Percentiles rank a stretch among this genome's conserved stretches.
phyloP scores from a whole-genome alignment of 139 green algal genomes.

The Penium margaritaceum region DNA sequence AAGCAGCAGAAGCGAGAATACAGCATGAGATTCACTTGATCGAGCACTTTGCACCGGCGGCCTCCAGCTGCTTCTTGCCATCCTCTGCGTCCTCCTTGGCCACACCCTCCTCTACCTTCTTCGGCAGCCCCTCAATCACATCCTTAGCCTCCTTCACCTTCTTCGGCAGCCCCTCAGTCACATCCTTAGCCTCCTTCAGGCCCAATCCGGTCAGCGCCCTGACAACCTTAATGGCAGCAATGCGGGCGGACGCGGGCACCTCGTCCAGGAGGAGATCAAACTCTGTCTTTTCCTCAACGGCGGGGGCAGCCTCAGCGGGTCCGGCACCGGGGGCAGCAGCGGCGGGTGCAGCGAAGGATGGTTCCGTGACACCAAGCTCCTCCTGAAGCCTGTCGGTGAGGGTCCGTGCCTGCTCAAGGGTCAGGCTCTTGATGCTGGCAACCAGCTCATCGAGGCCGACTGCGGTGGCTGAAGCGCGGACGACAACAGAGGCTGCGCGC shows the following conservation, averaged over 20 bases:
- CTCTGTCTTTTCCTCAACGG: slow-evolving; percentile 39
- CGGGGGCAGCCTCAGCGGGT: slow-evolving; percentile 9
- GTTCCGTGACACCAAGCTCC: slow-evolving; percentile 28
- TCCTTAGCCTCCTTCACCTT: slow-evolving; percentile 69
- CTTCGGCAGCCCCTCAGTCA: too few species aligned
- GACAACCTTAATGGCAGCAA: slow-evolving; percentile 40
- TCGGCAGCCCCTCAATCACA: slow-evolving; percentile 56
- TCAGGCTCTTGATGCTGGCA: slow-evolving; percentile 25
- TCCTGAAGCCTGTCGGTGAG: slow-evolving; percentile 34
- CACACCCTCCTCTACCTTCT: slow-evolving; percentile 52
- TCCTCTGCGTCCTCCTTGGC: slow-evolving; percentile 47
- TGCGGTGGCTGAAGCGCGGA: not conserved
- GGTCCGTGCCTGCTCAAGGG: slow-evolving; percentile 1
- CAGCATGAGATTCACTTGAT: slow-evolving; percentile 16
- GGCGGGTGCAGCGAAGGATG: slow-evolving; percentile 20
- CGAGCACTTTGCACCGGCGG: slow-evolving; percentile 19
- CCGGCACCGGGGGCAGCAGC: slow-evolving; percentile 2
- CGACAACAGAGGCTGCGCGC: too few species aligned
- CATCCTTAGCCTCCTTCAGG: too few species aligned
- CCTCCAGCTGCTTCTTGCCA: slow-evolving; percentile 28
- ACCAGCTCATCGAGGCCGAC: slow-evolving; percentile 17
- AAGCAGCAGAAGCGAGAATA: too few species aligned
- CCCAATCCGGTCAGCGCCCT: slow-evolving; percentile 51
- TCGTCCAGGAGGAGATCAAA: slow-evolving; percentile 39
- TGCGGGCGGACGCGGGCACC: slow-evolving; percentile 18